Evolutionary conservation across 257 asterid genomes (phyloP).

Genomic region (Oldenlandia corymbosa): DNA sequence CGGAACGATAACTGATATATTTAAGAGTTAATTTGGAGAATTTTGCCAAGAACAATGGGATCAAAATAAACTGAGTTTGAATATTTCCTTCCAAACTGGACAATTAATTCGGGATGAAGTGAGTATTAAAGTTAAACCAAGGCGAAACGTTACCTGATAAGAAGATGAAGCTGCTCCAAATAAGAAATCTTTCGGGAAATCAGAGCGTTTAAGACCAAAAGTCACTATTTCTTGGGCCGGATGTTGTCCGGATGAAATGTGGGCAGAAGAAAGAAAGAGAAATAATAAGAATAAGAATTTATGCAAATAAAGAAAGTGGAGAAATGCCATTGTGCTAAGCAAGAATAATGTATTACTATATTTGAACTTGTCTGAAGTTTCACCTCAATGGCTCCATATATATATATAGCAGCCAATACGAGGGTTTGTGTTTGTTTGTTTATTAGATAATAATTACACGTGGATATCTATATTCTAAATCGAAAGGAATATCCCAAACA

Average conservation of each 20-base stretch:
- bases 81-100: too few relatives aligned
- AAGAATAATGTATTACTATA: neutral
- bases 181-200: constrained; percentile 13
- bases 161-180: constrained; percentile 23
- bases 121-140: neutral
- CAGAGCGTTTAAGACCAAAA: neutral
- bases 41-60: too few relatives aligned
- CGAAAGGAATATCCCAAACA: too few relatives aligned
- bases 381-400: neutral
- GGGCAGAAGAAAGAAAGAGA: neutral
- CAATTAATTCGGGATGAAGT: too few relatives aligned
- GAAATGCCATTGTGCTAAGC: constrained; percentile 1
- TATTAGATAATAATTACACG: too few relatives aligned
- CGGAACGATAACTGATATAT: too few relatives aligned
- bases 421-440: too few relatives aligned
- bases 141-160: constrained; percentile 11
- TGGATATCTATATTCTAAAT: too few relatives aligned
- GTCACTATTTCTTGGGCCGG: neutral
- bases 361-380: neutral
- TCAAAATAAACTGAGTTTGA: too few relatives aligned
- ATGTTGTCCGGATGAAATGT: neutral
- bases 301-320: neutral
- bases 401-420: too few relatives aligned
- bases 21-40: neutral
- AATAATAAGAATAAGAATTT: neutral